Evolutionary conservation across 1,284 basidiomycete genomes (phyloP).

Genomic region (Rhodotorula mucilaginosa): DNA sequence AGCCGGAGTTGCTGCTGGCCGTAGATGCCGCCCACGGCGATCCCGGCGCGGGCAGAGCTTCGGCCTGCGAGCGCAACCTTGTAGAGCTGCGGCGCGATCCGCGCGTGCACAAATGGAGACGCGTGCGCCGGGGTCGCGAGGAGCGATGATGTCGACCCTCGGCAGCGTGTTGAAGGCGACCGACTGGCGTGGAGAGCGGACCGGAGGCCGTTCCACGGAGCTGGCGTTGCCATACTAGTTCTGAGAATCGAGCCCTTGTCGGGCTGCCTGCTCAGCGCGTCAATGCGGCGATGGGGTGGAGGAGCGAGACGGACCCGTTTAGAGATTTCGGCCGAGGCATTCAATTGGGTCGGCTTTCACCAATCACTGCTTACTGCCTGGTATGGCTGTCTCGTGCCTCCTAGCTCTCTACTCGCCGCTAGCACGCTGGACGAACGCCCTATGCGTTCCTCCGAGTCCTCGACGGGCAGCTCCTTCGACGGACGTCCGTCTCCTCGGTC

Average conservation of each 20-base stretch:
- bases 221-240: neutral
- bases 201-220: neutral
- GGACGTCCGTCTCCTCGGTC: no score
- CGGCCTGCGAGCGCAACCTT: neutral
- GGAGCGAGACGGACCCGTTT: neutral
- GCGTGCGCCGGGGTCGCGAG: neutral
- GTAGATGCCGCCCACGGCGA: neutral
- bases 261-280: neutral
- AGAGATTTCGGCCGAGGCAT: no score
- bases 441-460: no score
- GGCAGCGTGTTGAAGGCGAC: neutral
- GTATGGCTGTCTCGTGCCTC: no score
- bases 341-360: no score
- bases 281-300: neutral
- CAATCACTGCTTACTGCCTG: no score
- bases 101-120: constrained; percentile 22
- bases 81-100: constrained; percentile 17
- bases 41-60: neutral
- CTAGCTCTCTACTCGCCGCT: no score
- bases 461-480: no score
- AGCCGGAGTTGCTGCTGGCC: constrained; percentile 24
- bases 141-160: neutral
- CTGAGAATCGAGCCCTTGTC: no score
- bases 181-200: neutral
- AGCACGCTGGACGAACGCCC: no score